A percentile compares a stretch with the other conserved stretches of the same genome.
Evolutionary conservation across 2,329 filamentous ascomycete genomes (phyloP).

Genomic region (Aspergillus sp.): DNA sequence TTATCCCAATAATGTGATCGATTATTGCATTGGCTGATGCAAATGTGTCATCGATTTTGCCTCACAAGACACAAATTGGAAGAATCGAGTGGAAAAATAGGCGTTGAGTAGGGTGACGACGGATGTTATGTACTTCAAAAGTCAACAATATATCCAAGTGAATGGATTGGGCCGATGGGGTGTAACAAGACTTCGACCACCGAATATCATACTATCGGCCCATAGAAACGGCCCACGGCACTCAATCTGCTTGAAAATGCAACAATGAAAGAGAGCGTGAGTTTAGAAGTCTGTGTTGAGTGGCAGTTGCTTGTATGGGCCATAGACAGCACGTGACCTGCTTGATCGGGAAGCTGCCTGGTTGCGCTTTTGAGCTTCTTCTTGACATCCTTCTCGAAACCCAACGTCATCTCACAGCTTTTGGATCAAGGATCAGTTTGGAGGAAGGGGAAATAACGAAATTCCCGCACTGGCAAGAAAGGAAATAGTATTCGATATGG

Average conservation of each 20-base stretch:
- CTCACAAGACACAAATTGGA: neutral
- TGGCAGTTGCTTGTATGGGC: slow-evolving; percentile 1
- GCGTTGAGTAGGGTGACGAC: neutral
- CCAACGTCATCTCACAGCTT: neutral
- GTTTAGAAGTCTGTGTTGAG: neutral
- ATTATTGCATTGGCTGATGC: neutral
- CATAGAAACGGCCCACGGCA: neutral
- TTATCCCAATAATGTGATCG: neutral
- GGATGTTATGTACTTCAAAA: neutral
- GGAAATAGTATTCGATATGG: slow-evolving; percentile 22
- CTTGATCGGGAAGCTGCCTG: slow-evolving; percentile 16
- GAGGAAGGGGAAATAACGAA: neutral
- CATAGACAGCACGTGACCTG: slow-evolving; percentile 11
- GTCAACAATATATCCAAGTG: slow-evolving; percentile 3
- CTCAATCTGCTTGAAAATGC: neutral
- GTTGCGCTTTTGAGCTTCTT: neutral
- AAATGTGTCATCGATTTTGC: neutral
- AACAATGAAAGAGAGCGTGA: neutral
- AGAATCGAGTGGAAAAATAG: neutral
- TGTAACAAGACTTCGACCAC: neutral
- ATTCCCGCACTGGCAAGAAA: neutral
- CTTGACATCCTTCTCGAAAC: neutral
- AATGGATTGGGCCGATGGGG: slow-evolving; percentile 8
- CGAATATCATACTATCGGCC: slow-evolving; percentile 3
- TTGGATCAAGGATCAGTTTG: neutral